Conservation (phyloP, 306 rosid genomes). For the Lupinus albus region DNA sequence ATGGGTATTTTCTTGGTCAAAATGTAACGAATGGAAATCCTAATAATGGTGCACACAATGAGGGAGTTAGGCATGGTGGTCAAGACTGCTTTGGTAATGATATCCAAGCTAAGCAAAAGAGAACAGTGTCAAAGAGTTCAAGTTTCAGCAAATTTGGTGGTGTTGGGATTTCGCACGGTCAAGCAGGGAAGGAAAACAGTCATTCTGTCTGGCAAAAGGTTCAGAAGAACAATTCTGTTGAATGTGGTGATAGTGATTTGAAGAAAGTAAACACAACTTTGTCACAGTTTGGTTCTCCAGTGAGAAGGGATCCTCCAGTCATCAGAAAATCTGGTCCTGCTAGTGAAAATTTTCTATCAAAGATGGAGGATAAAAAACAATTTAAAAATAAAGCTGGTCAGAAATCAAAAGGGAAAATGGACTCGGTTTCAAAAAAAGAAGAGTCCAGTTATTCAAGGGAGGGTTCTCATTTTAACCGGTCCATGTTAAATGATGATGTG, state of each 20-base stretch:
- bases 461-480: slow-evolving; percentile 46
- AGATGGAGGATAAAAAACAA: slow-evolving; percentile 51
- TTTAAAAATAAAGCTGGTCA: slow-evolving; percentile 47
- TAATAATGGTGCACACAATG: slow-evolving; percentile 43
- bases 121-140: slow-evolving; percentile 46
- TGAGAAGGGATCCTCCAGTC: slow-evolving; percentile 50
- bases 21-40: slow-evolving; percentile 36
- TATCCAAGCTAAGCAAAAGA: slow-evolving; percentile 62
- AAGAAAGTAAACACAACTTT: slow-evolving; percentile 52
- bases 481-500: slow-evolving; percentile 46
- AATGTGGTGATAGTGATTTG: slow-evolving; percentile 44
- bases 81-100: slow-evolving; percentile 46
- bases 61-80: slow-evolving; percentile 43
- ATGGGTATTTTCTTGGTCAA: slow-evolving; percentile 40
- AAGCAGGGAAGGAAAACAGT: slow-evolving; percentile 64
- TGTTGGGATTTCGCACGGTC: slow-evolving; percentile 48
- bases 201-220: slow-evolving; percentile 89
- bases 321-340: slow-evolving; percentile 42
- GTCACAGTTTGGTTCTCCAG: slow-evolving; percentile 42
- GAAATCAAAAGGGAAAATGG: slow-evolving; percentile 58
- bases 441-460: slow-evolving; percentile 49
- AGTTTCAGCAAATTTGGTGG: slow-evolving; percentile 53
- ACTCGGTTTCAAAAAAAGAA: slow-evolving; percentile 50
- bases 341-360: slow-evolving; percentile 40
- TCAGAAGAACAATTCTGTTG: slow-evolving; percentile 56